Conservation (phyloP, 306 rosid genomes). For the Citrullus amarus region DNA sequence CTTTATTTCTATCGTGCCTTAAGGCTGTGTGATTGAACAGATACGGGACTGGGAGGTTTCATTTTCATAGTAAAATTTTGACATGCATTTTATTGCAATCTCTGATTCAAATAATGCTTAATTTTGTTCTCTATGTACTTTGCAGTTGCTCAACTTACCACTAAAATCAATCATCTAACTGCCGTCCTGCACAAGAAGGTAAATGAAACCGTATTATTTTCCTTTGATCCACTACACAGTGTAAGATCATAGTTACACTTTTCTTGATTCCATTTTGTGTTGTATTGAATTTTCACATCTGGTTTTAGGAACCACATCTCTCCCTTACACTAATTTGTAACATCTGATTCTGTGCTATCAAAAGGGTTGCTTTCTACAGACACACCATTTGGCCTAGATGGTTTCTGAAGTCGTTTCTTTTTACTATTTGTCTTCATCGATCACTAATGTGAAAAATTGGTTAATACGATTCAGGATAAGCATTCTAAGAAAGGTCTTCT, state of each 20-base stretch:
- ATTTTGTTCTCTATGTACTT: conserved; percentile 1
- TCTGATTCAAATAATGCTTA: background rate
- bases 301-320: background rate
- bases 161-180: conserved; percentile 77
- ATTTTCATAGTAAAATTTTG: background rate
- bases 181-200: conserved; percentile 79
- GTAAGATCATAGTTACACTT: background rate
- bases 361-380: background rate
- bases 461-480: conserved; percentile 44
- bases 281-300: background rate
- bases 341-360: background rate
- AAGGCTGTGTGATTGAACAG: background rate
- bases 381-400: background rate
- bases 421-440: background rate
- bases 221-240: background rate
- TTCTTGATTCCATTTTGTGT: background rate
- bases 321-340: background rate
- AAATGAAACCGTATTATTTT: conserved; percentile 11
- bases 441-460: background rate
- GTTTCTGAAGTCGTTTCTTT: background rate
- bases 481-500: conserved; percentile 80
- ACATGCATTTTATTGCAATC: background rate
- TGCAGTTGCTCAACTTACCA: conserved; percentile 88
- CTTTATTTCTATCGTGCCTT: background rate
- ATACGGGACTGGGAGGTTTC: background rate